Conservation (phyloP, 2,329 filamentous ascomycete species). For the Penicillium sp. region DNA sequence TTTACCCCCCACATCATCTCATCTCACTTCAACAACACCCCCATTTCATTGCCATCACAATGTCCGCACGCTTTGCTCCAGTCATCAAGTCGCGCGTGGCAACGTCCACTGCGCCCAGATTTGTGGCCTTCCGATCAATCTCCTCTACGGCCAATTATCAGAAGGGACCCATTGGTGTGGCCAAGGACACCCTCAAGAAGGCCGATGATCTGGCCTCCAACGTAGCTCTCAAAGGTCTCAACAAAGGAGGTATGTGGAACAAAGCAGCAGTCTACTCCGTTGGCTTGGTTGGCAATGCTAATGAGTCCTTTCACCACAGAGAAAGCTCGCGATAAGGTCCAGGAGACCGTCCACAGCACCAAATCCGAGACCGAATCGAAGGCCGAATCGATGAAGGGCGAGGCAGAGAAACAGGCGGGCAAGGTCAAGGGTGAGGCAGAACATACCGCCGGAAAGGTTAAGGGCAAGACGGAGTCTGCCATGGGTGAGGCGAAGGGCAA, state of each 20-base stretch:
- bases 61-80: conserved; percentile 30
- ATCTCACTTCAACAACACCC: not conserved
- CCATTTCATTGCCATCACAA: conserved; percentile 8
- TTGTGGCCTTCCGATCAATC: conserved; percentile 37
- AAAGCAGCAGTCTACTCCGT: not conserved
- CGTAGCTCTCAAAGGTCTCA: conserved; percentile 57
- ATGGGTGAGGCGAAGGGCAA: conserved; percentile 26
- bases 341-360: conserved; percentile 44
- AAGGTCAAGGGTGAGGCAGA: conserved; percentile 5
- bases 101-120: conserved; percentile 14
- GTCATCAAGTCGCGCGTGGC: conserved; percentile 20
- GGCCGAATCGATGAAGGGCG: conserved; percentile 26
- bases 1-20: not conserved
- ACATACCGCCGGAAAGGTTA: conserved; percentile 2
- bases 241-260: conserved; percentile 53
- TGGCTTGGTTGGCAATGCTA: not conserved
- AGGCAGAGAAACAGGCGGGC: conserved; percentile 1
- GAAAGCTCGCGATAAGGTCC: conserved; percentile 46
- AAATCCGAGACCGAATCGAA: conserved; percentile 43
- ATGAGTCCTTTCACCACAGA: conserved; percentile 38
- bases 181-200: conserved; percentile 56
- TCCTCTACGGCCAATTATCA: conserved; percentile 49
- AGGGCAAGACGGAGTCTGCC: conserved; percentile 16
- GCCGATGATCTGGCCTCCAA: conserved; percentile 55
- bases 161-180: conserved; percentile 52